Evolutionary conservation across 257 asterid genomes (phyloP), one percentile per base, ranked within the genome.

Genomic region (Scutellaria baicalensis): DNA sequence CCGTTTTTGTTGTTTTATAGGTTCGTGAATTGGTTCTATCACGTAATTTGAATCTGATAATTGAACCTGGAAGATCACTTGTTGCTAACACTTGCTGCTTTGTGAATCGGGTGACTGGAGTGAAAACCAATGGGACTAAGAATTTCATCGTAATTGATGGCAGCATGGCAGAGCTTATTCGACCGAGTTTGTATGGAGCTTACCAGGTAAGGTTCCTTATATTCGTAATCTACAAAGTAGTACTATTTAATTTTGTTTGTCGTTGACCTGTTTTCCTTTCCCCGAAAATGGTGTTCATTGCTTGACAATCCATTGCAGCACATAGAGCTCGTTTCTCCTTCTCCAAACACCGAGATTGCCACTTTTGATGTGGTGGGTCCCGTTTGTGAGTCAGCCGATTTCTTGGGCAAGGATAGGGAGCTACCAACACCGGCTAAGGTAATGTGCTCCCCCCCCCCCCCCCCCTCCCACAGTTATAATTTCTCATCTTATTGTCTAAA

Each of bases 71-170:
- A 59, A 78, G 98, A 79, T 93, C 98, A 16, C 81, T 93, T 17
- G 89, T 93, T 81, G 98, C 97, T 17, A 93, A 93, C 81, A 91
- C 98, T 49, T 90, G 97, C 78, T 93, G 98, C 84, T 83, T 93
- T 16, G 91, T 91, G 56, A 93, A 91, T 52, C 93, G 89, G 52
- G 95, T 93, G 17, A 93, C 96, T 45, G 98, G 98, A 68, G 97
- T 93, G 33, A 93, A 93, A 77, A 90, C 97, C 49, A 93, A 93
- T 9, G 98, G 98, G 38, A 87, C 94, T 0, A 93, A 93, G 70
- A 89, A 91, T 49, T 93, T 91, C 71, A 68, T 93, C 12, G 98
- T 93, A 77, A 82, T 93, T 68, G 98, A 93, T 82, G 98, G 98
- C 47, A 93, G 98, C 79, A 93, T 93, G 98, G 83, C 98, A 0